Percentiles rank a stretch among this genome's conserved stretches.
These are phyloP conservation scores for Ricinus communis DNA, from an alignment of 345 rosid species.

Conservation along the genomic window DNA sequence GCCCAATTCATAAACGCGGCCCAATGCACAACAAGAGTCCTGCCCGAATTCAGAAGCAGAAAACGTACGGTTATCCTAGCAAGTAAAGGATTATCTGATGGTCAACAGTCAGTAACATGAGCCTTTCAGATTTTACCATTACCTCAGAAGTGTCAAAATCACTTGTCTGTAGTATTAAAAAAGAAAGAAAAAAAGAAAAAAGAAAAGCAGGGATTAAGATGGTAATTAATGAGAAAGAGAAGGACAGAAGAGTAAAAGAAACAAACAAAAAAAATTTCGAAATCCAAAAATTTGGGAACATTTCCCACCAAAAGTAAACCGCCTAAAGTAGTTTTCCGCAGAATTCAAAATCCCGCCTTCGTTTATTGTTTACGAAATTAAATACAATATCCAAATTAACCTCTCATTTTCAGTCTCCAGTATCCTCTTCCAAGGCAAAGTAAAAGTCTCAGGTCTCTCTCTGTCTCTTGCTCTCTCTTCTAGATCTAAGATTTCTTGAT, in stretches of 20 bases:
- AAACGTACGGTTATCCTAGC: too few species aligned
- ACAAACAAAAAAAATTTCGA: slow-evolving; percentile 15
- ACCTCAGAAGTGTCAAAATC: too few species aligned
- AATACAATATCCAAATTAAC: slow-evolving; percentile 6
- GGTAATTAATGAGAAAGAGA: background rate
- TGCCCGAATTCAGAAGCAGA: too few species aligned
- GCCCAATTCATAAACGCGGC: too few species aligned
- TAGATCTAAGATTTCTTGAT: background rate
- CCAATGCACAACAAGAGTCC: too few species aligned
- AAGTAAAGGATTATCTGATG: too few species aligned
- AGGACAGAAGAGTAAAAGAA: slow-evolving; percentile 9
- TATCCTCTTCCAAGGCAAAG: background rate
- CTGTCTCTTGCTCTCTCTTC: background rate
- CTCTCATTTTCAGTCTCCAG: background rate
- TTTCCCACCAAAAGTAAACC: slow-evolving; percentile 41
- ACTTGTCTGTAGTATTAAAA: too few species aligned
- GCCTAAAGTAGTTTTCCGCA: slow-evolving; percentile 13
- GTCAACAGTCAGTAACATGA: too few species aligned
- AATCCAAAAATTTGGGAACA: slow-evolving; percentile 4
- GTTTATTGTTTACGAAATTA: background rate
- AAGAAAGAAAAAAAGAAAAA: too few species aligned
- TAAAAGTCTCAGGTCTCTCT: slow-evolving; percentile 31
- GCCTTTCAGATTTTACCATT: too few species aligned
- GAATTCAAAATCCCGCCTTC: slow-evolving; percentile 10
- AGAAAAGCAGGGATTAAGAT: background rate